A percentile compares a stretch with the other conserved stretches of the same genome.
Conservation (phyloP, 202 grass and related monocot species). For the Digitaria exilis region DNA sequence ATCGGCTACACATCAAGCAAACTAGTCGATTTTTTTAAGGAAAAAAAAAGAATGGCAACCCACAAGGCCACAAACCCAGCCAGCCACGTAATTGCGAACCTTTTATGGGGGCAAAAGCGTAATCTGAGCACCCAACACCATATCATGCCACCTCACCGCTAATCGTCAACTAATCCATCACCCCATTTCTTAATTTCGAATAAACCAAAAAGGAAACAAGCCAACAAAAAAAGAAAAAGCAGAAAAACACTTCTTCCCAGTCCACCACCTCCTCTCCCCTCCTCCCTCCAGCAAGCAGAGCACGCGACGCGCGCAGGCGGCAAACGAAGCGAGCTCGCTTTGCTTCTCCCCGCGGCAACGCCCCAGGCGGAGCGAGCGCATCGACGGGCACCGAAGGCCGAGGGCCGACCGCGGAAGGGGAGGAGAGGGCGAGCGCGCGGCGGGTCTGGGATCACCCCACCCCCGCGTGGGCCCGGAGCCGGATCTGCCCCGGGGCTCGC, state of each 20-base stretch:
- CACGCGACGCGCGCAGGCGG: conserved; percentile 16
- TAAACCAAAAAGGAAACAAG: conserved; percentile 27
- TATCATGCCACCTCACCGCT: conserved; percentile 19
- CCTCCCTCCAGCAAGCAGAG: conserved; percentile 23
- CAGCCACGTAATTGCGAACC: background rate
- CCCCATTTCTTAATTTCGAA: background rate
- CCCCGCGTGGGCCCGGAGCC: background rate
- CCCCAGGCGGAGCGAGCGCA: conserved; percentile 6
- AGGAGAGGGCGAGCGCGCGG: conserved; percentile 6
- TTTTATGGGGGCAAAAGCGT: background rate
- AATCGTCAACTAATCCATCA: conserved; percentile 20
- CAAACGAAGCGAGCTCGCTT: conserved; percentile 43
- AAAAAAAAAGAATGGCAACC: background rate
- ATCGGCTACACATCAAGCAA: background rate
- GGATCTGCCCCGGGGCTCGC: conserved; percentile 46
- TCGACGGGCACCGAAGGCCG: background rate
- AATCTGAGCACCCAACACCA: background rate
- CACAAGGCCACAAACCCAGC: too few species aligned
- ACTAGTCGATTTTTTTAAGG: background rate
- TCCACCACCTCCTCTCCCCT: background rate
- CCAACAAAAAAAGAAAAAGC: background rate
- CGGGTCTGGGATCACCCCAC: background rate
- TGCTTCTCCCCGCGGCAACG: conserved; percentile 46
- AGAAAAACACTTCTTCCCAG: conserved; percentile 49
- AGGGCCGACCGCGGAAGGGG: background rate